phyloP scores from a whole-genome alignment of 1,139 yeast genomes.

The Saccharomyces hybrid region DNA sequence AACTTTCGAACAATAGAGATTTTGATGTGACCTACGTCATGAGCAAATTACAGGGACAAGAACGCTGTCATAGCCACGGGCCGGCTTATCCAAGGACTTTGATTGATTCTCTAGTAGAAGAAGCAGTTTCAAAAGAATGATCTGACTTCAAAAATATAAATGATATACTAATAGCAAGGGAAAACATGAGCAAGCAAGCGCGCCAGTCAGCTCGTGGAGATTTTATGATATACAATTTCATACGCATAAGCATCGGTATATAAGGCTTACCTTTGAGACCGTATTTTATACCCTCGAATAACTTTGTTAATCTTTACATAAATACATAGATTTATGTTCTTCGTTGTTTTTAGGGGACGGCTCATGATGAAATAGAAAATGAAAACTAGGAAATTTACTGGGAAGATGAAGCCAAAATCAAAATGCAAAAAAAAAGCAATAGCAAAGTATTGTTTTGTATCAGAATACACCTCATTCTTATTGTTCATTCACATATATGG shows the following conservation, averaged over 20 bases:
- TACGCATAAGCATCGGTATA: background rate
- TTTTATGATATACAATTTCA: background rate
- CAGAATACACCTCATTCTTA: background rate
- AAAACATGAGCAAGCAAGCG: background rate
- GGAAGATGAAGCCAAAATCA: background rate
- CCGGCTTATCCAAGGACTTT: constrained; percentile 4
- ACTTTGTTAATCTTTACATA: background rate
- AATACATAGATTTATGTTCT: background rate
- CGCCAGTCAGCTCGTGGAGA: too few species aligned
- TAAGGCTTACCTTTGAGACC: too few species aligned
- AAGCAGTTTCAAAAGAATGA: background rate
- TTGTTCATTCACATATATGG: background rate
- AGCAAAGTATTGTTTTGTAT: background rate
- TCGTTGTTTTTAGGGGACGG: background rate
- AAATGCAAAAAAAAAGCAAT: background rate
- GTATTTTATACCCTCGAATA: background rate
- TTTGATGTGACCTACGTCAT: constrained; percentile 4
- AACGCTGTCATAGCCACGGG: constrained; percentile 2
- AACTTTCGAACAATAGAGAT: constrained; percentile 1
- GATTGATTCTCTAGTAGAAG: constrained; percentile 1
- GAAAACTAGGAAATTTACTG: background rate
- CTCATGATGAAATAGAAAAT: background rate
- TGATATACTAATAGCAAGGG: background rate
- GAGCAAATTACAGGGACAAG: constrained; percentile 3
- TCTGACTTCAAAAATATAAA: background rate